These are phyloP conservation scores for Nyssa sinensis DNA, from an alignment of 148 eudicot genomes.

Conservation along the genomic window DNA sequence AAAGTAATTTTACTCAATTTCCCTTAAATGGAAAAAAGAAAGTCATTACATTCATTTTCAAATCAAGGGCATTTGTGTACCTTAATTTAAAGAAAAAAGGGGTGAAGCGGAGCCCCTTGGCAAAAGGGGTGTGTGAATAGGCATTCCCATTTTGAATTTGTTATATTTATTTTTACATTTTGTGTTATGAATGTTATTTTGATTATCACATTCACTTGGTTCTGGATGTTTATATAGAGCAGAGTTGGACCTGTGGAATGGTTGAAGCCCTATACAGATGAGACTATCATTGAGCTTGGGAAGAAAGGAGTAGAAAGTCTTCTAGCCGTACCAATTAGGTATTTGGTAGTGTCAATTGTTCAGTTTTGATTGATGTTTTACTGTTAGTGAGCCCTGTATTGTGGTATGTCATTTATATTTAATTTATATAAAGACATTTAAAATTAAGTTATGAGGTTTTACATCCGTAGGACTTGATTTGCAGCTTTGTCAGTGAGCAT, in stretches of 20 bases:
- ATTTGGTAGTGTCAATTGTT: not conserved
- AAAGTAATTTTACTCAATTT: too few relatives aligned
- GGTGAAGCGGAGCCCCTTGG: too few relatives aligned
- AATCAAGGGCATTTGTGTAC: too few relatives aligned
- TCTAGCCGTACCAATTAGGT: constrained; percentile 97
- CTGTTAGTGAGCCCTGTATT: not conserved
- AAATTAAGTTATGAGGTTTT: not conserved
- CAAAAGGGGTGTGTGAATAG: too few relatives aligned
- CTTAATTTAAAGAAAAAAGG: too few relatives aligned
- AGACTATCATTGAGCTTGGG: constrained; percentile 86
- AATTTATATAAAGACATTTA: not conserved
- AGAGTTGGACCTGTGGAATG: constrained; percentile 99
- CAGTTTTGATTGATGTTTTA: not conserved
- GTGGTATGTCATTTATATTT: not conserved
- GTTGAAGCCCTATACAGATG: constrained; percentile 97
- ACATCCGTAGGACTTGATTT: not conserved
- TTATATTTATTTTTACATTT: too few relatives aligned
- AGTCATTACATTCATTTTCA: too few relatives aligned
- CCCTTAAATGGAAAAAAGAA: too few relatives aligned
- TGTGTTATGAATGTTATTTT: not conserved
- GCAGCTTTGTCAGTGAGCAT: constrained; percentile 92
- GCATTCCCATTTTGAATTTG: too few relatives aligned
- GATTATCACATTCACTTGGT: constrained; percentile 6
- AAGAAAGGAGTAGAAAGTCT: constrained; percentile 88
- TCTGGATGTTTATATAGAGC: constrained; percentile 56